These are phyloP conservation scores for Anisogramma anomala DNA, from an alignment of 2,329 filamentous ascomycete species.

Conservation along the genomic window DNA sequence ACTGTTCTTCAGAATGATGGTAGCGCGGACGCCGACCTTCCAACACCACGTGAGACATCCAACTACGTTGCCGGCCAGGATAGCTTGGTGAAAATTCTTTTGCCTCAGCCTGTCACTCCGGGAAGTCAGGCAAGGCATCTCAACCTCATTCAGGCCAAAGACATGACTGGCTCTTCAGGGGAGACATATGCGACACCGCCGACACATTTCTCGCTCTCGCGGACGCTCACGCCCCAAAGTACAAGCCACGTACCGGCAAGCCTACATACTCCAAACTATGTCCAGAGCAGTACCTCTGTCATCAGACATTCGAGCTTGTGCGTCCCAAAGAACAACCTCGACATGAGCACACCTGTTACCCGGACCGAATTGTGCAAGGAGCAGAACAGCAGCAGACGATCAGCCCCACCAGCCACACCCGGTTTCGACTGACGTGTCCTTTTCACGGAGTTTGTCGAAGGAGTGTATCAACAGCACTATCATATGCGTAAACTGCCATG, in stretches of 20 bases:
- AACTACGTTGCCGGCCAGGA: conserved; percentile 1
- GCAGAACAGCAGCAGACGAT: neutral
- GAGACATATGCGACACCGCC: conserved; percentile 10
- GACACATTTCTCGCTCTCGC: conserved; percentile 6
- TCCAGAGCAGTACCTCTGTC: neutral
- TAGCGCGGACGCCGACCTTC: neutral
- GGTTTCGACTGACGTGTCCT: neutral
- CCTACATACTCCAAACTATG: neutral
- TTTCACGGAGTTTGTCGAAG: neutral
- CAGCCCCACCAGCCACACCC: neutral
- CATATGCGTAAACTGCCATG: neutral
- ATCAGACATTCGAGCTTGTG: conserved; percentile 2
- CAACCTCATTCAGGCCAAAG: neutral
- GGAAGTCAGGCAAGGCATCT: neutral
- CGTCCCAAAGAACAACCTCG: neutral
- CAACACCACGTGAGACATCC: neutral
- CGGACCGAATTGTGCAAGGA: neutral
- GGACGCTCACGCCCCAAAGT: neutral
- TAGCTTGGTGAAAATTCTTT: neutral
- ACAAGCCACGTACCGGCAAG: neutral
- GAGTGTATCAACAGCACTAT: neutral
- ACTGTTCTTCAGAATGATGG: conserved; percentile 3
- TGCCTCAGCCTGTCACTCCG: conserved; percentile 2
- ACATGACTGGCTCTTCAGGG: conserved; percentile 3
- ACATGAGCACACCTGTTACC: neutral